These are phyloP conservation scores for Lasiosphaeria miniovina DNA, from an alignment of 495 filamentous ascomycete genomes.

Conservation along the genomic window DNA sequence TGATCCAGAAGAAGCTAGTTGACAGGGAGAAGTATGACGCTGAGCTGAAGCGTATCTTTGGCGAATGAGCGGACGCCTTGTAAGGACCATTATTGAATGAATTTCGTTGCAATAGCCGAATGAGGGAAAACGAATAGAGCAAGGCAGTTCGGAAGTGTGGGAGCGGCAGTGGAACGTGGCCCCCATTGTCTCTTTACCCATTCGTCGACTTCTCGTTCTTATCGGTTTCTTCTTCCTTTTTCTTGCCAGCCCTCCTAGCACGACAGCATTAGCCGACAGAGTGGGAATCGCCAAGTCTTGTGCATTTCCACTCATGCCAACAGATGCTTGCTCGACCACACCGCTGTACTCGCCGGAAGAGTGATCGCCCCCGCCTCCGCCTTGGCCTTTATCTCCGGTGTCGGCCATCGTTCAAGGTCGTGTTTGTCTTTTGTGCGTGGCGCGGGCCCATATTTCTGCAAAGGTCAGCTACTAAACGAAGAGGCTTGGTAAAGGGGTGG, in stretches of 20 bases:
- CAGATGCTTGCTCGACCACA: neutral
- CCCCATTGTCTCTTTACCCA: neutral
- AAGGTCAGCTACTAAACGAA: neutral
- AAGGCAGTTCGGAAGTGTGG: neutral
- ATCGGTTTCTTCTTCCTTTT: neutral
- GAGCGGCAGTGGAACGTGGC: neutral
- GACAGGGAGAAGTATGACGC: neutral
- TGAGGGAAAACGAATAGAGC: neutral
- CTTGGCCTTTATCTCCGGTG: neutral
- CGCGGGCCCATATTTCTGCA: neutral
- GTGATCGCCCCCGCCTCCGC: neutral
- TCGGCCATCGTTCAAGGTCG: neutral
- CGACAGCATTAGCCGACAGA: neutral
- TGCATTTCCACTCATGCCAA: neutral
- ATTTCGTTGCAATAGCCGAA: neutral
- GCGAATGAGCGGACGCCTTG: neutral
- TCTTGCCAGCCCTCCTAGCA: neutral
- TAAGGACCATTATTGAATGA: neutral
- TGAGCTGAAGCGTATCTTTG: neutral
- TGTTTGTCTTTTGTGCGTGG: neutral
- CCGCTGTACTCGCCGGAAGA: neutral
- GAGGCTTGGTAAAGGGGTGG: neutral
- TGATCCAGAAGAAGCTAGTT: conserved; percentile 9
- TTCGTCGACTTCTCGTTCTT: neutral
- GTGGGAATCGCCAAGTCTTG: conserved; percentile 1